These are phyloP conservation scores for Nakaseomyces kungkrabaensis DNA, from an alignment of 1,139 yeast genomes.

Conservation along the genomic window DNA sequence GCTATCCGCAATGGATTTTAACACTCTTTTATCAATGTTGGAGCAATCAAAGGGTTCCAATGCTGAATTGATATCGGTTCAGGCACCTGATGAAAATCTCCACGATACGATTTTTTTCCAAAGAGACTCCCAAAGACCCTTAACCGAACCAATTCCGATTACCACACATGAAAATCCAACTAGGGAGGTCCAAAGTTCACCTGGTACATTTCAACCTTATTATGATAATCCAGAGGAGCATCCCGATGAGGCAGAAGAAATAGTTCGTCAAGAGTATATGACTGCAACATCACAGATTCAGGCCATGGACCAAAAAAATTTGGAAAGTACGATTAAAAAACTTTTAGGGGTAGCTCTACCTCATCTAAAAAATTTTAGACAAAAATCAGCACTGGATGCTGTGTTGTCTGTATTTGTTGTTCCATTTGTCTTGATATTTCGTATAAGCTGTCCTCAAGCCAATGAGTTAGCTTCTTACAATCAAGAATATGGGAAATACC, in stretches of 20 bases:
- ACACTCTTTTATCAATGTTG: conserved; percentile 18
- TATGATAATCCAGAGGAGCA: conserved; percentile 16
- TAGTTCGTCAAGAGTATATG: conserved; percentile 4
- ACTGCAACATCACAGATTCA: neutral
- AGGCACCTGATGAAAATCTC: neutral
- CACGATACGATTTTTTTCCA: neutral
- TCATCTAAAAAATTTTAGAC: conserved; percentile 19
- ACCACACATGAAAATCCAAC: neutral
- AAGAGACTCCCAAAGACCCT: neutral
- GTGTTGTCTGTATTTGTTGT: conserved; percentile 19
- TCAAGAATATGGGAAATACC: conserved; percentile 9
- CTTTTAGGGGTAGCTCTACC: conserved; percentile 13
- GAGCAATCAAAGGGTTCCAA: conserved; percentile 12
- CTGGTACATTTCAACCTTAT: conserved; percentile 20
- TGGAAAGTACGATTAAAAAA: conserved; percentile 7
- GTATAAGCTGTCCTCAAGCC: conserved; percentile 25
- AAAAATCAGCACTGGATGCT: conserved; percentile 18
- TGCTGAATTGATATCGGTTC: neutral
- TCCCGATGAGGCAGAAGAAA: conserved; percentile 3
- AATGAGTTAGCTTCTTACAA: conserved; percentile 15
- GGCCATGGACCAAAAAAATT: conserved; percentile 4
- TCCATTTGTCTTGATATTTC: conserved; percentile 24
- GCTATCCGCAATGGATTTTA: conserved; percentile 26
- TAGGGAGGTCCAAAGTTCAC: conserved; percentile 13
- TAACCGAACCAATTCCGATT: conserved; percentile 13